Conservation (phyloP, 2,329 filamentous ascomycete species). For the Microcyclospora tardicrescens region DNA sequence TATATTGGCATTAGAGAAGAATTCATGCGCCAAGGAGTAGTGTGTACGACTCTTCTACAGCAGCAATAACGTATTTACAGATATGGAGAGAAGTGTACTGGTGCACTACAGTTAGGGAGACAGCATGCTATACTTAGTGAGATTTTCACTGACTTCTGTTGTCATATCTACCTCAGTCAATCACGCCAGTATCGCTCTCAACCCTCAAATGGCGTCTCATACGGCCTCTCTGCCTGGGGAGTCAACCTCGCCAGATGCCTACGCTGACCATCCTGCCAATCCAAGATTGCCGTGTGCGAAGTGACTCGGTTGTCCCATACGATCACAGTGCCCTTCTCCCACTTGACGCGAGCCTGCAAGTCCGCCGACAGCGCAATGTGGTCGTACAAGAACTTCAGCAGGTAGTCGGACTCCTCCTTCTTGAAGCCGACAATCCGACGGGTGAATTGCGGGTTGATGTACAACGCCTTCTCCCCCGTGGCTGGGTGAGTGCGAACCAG, state of each 20-base stretch:
- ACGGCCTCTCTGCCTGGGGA: conserved; percentile 67
- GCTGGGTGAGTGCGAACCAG: conserved; percentile 66
- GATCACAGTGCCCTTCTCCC: conserved; percentile 68
- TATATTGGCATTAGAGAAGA: too few species aligned
- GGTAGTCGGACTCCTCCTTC: conserved; percentile 69
- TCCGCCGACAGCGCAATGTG: conserved; percentile 61
- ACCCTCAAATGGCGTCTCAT: conserved; percentile 45
- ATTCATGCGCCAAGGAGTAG: too few species aligned
- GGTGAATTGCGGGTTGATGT: conserved; percentile 74
- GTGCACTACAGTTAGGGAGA: too few species aligned
- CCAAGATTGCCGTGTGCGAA: conserved; percentile 63
- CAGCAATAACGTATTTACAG: too few species aligned
- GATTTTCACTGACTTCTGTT: too few species aligned
- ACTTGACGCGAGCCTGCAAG: conserved; percentile 62
- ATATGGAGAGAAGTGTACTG: too few species aligned
- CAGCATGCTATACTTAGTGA: too few species aligned
- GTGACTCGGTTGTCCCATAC: conserved; percentile 80
- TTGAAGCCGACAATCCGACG: conserved; percentile 71
- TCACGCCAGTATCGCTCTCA: conserved; percentile 2
- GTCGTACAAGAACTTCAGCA: conserved; percentile 66
- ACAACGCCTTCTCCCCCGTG: conserved; percentile 74
- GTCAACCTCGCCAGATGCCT: conserved; percentile 72
- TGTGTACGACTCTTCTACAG: too few species aligned
- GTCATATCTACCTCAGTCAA: too few species aligned
- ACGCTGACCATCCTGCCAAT: conserved; percentile 69